Conservation (phyloP, 2,329 filamentous ascomycete genomes). For the Colletotrichum truncatum region DNA sequence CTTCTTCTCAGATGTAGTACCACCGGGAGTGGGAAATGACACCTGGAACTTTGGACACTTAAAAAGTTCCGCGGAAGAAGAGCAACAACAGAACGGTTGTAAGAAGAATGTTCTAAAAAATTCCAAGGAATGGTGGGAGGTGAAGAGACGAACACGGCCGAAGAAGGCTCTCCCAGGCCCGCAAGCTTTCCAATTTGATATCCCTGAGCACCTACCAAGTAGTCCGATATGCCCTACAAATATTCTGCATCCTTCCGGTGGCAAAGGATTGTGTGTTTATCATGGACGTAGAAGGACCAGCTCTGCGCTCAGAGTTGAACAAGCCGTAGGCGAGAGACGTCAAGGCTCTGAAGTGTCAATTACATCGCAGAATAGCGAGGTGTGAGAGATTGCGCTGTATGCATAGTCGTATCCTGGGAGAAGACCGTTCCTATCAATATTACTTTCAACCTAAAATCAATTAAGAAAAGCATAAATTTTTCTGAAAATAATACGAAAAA, state of each 20-base stretch:
- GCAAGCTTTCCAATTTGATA: constrained; percentile 54
- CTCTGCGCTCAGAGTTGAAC: constrained; percentile 6
- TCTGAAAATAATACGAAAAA: too few relatives aligned
- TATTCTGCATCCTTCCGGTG: constrained; percentile 51
- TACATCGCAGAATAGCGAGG: constrained; percentile 16
- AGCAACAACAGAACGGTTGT: constrained; percentile 28
- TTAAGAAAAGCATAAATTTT: too few relatives aligned
- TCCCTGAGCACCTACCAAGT: constrained; percentile 59
- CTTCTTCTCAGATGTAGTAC: constrained; percentile 53
- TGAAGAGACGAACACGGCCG: constrained; percentile 35
- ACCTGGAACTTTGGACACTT: constrained; percentile 17
- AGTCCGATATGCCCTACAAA: constrained; percentile 63
- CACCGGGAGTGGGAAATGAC: constrained; percentile 34
- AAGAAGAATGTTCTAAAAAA: constrained; percentile 35
- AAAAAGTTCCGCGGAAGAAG: background rate
- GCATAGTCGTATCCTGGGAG: background rate
- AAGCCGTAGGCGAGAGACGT: constrained; percentile 10
- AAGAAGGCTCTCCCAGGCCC: constrained; percentile 24
- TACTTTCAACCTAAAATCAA: too few relatives aligned
- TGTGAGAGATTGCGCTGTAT: background rate
- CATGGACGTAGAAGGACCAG: constrained; percentile 48
- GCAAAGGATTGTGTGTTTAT: constrained; percentile 60
- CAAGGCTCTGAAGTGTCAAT: constrained; percentile 28
- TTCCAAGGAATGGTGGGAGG: constrained; percentile 48
- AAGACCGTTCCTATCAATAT: too few relatives aligned